Conservation (phyloP, 768 basidiomycete genomes). For the Favolaschia claudopus region DNA sequence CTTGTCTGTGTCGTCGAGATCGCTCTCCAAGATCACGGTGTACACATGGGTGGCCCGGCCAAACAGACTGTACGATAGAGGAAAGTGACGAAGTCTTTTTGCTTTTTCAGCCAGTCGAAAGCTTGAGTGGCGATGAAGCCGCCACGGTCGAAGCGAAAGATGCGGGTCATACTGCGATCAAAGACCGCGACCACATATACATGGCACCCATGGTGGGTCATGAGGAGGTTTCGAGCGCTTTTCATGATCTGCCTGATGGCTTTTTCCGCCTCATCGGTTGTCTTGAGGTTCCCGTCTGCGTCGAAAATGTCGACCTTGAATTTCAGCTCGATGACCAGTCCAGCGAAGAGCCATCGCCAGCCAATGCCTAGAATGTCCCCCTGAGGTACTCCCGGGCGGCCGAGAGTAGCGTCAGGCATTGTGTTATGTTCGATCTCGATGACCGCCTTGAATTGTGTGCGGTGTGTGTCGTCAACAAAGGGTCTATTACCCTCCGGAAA, state of each 20-base stretch:
- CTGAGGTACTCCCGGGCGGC: background rate
- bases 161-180: background rate
- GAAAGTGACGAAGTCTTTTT: background rate
- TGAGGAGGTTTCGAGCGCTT: background rate
- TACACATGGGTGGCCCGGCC: slow-evolving; percentile 12
- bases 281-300: background rate
- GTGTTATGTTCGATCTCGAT: no score
- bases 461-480: no score
- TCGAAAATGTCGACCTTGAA: background rate
- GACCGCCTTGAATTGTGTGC: no score
- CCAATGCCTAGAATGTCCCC: no score
- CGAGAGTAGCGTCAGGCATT: background rate
- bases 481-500: no score
- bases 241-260: background rate
- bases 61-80: slow-evolving; percentile 13
- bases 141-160: slow-evolving; percentile 1
- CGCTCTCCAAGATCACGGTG: background rate
- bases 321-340: background rate
- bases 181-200: slow-evolving; percentile 1
- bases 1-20: background rate
- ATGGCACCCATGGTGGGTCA: background rate
- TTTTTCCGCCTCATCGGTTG: background rate
- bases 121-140: background rate
- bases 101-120: background rate
- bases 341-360: background rate